Conservation (phyloP, 257 asterid genomes). For the Rauvolfia tetraphylla region DNA sequence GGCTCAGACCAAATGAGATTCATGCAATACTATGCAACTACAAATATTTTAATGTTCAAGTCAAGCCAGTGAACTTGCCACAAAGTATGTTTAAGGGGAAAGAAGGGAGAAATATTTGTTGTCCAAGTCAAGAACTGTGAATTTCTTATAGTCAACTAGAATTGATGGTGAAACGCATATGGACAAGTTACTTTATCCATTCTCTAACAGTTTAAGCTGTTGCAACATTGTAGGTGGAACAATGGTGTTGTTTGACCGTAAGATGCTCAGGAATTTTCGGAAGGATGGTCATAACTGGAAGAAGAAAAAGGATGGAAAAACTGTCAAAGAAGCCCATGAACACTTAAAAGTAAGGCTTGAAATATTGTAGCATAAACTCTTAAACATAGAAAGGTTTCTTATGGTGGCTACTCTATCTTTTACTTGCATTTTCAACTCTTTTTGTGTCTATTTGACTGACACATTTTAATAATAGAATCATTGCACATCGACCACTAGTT, state of each 20-base stretch:
- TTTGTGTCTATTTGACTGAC: not conserved
- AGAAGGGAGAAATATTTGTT: not conserved
- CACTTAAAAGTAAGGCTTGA: conserved; percentile 73
- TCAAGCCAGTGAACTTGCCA: conserved; percentile 88
- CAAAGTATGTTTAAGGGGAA: conserved; percentile 37
- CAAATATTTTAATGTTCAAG: conserved; percentile 64
- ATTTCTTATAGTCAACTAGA: not conserved
- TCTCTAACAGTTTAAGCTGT: conserved; percentile 22
- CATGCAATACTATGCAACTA: conserved; percentile 81
- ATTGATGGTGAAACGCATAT: not conserved
- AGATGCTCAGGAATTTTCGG: conserved; percentile 94
- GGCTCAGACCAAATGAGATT: conserved; percentile 97
- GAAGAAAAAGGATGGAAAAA: conserved; percentile 95
- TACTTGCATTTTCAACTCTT: not conserved
- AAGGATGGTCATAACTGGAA: conserved; percentile 98
- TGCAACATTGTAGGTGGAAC: conserved; percentile 67
- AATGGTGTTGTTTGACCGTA: conserved; percentile 85
- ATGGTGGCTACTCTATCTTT: not conserved
- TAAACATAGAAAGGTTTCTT: not conserved
- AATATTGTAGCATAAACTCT: not conserved
- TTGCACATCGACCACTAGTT: not conserved
- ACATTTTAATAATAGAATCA: not conserved
- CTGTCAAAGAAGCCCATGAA: conserved; percentile 97
- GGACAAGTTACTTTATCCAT: not conserved
- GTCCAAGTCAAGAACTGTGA: not conserved